Conservation (phyloP, 2,329 filamentous ascomycete genomes). For the Dactylellina haptotyla region DNA sequence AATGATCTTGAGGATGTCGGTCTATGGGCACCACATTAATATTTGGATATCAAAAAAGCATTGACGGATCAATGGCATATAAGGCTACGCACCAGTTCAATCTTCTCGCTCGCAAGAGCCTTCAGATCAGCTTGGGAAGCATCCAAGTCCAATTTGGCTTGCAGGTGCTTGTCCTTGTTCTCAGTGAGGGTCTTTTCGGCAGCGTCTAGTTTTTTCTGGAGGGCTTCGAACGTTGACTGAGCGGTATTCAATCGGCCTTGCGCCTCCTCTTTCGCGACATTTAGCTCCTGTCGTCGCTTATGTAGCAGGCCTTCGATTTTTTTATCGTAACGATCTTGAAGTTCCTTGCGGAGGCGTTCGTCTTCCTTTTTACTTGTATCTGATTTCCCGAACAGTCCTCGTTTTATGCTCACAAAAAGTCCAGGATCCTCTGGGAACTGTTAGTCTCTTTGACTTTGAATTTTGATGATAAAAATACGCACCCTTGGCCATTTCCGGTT, state of each 20-base stretch:
- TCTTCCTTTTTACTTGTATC: constrained; percentile 13
- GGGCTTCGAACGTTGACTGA: constrained; percentile 23
- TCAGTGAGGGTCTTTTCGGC: constrained; percentile 9
- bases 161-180: constrained; percentile 8
- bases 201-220: constrained; percentile 11
- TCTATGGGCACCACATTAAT: not conserved
- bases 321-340: constrained; percentile 4
- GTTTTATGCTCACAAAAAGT: too few species aligned
- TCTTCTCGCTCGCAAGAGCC: constrained; percentile 17
- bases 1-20: constrained; percentile 18
- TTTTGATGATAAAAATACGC: too few species aligned
- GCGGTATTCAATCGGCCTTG: constrained; percentile 21
- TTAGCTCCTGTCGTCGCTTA: constrained; percentile 26
- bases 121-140: constrained; percentile 22
- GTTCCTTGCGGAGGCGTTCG: constrained; percentile 3
- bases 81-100: constrained; percentile 12
- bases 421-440: too few species aligned
- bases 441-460: too few species aligned
- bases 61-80: too few species aligned
- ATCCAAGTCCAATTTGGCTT: constrained; percentile 25
- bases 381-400: too few species aligned
- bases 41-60: too few species aligned
- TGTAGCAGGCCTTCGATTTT: constrained; percentile 16
- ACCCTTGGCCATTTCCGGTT: constrained; percentile 14
- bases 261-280: constrained; percentile 31